Base-by-base conservation (phyloP, 352 stramenopile genomes). In the Phytophthora citrophthora region DNA sequence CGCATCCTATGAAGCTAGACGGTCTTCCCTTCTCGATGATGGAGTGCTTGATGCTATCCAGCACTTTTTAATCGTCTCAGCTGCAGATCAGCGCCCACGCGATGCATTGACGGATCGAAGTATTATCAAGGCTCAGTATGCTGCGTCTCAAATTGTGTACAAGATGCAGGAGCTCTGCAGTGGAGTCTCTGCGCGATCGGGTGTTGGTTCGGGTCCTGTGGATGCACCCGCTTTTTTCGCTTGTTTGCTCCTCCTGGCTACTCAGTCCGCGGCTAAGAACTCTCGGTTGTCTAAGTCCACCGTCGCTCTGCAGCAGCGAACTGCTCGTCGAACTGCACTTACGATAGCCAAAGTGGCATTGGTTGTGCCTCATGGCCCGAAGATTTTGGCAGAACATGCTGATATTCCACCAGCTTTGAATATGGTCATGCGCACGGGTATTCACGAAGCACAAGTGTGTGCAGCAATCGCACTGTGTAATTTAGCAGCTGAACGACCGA, bases 381-480 rank as follows among this genome's bases (percentile, higher is more conserved):
- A 68, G 11, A 48, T 89, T 11, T 57, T 93, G 23, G 72, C 81
- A 3, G 63, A 68, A 4, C 63, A 87, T 49, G 23, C 59, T 20
- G 80, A 91, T 23, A 79, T 93, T 24, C 72, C 85, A 5, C 75
- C 83, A 5, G 83, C 84, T 23, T 62, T 95, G 9, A 95, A 95
- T 45, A 77, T 77, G 24, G 80, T 96, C 72, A 95, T 96, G 88
- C 85, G 89, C 12, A 93, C 83, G 7, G 88, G 86, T 4, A 79
- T 93, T 16, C 83, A 93, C 44, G 83, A 93, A 32, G 87, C 88
- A 5, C 89, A 96, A 24, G 70, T 95, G n/a, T 95, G 83, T 54
- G 86, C 85, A 1, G 88, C 88, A 24, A 83, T 94, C 41, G 86
- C 83, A 29, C 68, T 97, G n/a, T 96, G 89, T 51, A 95, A 97